Evolutionary conservation across 2,329 filamentous ascomycete species (phyloP), one percentile per base, ranked within the genome.

Genomic region (Aspergillus viridinutans): DNA sequence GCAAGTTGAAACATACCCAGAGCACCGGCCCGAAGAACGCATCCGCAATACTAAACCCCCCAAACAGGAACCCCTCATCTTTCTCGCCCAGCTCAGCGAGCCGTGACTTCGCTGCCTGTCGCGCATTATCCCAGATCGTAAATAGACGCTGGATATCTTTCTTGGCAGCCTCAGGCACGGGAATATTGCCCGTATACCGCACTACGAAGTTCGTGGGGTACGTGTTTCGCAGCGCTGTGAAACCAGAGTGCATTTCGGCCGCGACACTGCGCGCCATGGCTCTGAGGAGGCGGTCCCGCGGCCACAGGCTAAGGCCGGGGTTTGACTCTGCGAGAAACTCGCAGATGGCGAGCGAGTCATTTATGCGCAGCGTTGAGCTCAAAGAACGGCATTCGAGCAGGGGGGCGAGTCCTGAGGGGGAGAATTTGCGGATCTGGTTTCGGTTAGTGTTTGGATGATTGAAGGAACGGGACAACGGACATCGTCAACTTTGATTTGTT

Each of bases 21-120:
- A 75, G 64, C 42, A 74, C 62, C 2, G 71, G 72, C 73, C 72
- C 74, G 53, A 69, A 75, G 50, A 74, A 73, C 0, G 72, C 65
- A 69, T 75, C 73, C 5, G 67, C 72, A 58, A 74, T 74, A 47
- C 71, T 68, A 58, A 75, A 75, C 21, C 57, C 58, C 1, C 73
- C 72, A 62, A 69, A 75, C 60, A 74, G 58, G 56, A 73, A 74
- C 1, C 68, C 67, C n/a, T 73, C 66, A 56, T 74, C 69, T 5
- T 38, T 57, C 28, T 69, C 63, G 0, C 65, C 65, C 10, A 72
- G 49, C 14, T 55, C 55, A 17, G 50, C 61, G 40, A 72, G 57
- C 4, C 66, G 59, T 35, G 62, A 59, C 38, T 58, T 64, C 1
- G 70, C 69, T 5, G 47, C 54, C 56, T 61, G 60, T 2, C 71